Evolutionary conservation across 139 green algal species (phyloP).

Genomic region (Micromonas pusilla): DNA sequence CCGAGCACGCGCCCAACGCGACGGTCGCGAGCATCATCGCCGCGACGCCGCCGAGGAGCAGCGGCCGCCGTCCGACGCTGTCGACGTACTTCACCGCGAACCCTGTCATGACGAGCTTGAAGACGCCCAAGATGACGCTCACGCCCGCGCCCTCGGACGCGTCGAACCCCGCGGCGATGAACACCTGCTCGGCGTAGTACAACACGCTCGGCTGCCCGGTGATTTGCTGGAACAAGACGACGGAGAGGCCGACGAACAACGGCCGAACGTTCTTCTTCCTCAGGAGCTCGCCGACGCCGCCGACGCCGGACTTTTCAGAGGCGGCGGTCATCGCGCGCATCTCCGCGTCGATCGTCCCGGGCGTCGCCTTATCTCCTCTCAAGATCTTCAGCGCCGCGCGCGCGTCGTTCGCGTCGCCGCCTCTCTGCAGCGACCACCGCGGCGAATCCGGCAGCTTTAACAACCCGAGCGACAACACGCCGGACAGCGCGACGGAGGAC

Average conservation of each 20-base stretch:
- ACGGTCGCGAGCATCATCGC: conserved; percentile 61
- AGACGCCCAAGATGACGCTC: conserved; percentile 66
- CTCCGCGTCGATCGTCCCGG: background rate
- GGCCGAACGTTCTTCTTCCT: background rate
- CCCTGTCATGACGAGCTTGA: conserved; percentile 83
- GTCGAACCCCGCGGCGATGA: background rate
- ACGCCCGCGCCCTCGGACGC: conserved; percentile 27
- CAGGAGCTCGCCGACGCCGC: background rate
- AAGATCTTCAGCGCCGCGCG: background rate
- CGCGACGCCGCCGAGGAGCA: conserved; percentile 71
- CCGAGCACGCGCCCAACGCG: conserved; percentile 31
- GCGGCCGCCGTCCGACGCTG: conserved; percentile 59
- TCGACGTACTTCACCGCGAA: conserved; percentile 74
- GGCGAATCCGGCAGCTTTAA: conserved; percentile 74
- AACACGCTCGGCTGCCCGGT: conserved; percentile 88
- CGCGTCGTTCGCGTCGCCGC: background rate
- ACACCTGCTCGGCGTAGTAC: conserved; percentile 73
- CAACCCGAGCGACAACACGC: conserved; percentile 52
- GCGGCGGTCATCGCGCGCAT: background rate
- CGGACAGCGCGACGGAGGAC: conserved; percentile 38
- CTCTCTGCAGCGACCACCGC: conserved; percentile 69
- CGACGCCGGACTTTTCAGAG: background rate
- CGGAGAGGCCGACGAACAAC: conserved; percentile 35
- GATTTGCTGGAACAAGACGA: conserved; percentile 82
- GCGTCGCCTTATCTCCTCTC: background rate